phyloP scores from a whole-genome alignment of 208 protist species.

The Hexamita inflata region DNA sequence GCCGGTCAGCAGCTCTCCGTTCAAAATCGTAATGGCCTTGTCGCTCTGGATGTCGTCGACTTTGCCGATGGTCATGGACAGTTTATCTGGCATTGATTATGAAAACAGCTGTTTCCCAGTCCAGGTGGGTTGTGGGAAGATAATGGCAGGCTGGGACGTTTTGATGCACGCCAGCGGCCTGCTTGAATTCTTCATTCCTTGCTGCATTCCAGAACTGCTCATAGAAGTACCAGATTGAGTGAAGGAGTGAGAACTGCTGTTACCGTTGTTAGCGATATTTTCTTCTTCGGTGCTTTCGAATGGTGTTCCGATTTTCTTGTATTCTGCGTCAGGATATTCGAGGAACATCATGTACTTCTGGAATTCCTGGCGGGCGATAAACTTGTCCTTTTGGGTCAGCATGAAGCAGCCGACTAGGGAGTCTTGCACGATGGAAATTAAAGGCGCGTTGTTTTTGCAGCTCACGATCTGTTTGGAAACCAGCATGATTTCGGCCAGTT shows the following conservation, averaged over 20 bases:
- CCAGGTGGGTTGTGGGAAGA: conserved; percentile 88
- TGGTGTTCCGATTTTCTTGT: no score
- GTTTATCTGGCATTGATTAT: background rate
- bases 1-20: conserved; percentile 68
- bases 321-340: no score
- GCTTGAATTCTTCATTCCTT: no score
- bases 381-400: conserved; percentile 80
- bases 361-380: conserved; percentile 79
- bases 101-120: conserved; percentile 98
- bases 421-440: conserved; percentile 99
- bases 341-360: conserved; percentile 92
- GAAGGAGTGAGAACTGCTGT: no score
- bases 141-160: conserved; percentile 82
- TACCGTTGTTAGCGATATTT: no score
- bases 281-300: no score
- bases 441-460: conserved; percentile 84
- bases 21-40: conserved; percentile 59
- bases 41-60: conserved; percentile 50
- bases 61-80: background rate
- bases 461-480: conserved; percentile 96
- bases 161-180: conserved; percentile 29
- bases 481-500: conserved; percentile 67
- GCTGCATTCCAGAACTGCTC: no score
- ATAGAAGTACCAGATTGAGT: no score
- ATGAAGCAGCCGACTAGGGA: conserved; percentile 70